Conservation (phyloP, 2,329 filamentous ascomycete species). For the Colletotrichum sp. region DNA sequence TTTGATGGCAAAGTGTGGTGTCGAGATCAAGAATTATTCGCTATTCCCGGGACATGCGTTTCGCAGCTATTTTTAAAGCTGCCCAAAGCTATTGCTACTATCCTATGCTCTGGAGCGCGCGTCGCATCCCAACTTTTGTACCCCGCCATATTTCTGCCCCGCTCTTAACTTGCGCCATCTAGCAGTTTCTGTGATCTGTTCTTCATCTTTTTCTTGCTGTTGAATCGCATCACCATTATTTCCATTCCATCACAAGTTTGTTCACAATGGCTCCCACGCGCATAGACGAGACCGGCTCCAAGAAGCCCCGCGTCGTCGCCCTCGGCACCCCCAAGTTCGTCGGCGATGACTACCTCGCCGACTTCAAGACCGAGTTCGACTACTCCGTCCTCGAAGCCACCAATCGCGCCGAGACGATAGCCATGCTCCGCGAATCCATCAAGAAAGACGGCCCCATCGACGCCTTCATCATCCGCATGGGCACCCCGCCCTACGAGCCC, state of each 20-base stretch:
- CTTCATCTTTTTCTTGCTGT: neutral
- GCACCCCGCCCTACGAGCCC: conserved; percentile 51
- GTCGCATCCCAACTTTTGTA: neutral
- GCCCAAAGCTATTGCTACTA: neutral
- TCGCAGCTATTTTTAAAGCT: neutral
- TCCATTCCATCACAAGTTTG: neutral
- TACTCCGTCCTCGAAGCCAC: conserved; percentile 42
- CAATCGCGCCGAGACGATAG: conserved; percentile 39
- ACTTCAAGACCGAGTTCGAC: conserved; percentile 41
- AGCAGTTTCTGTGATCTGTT: neutral
- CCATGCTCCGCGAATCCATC: conserved; percentile 40
- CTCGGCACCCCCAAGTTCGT: conserved; percentile 44
- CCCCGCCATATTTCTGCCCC: neutral
- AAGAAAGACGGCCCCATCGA: conserved; percentile 44
- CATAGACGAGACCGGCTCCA: neutral
- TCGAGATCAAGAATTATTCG: neutral
- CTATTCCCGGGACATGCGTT: neutral
- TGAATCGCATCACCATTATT: neutral
- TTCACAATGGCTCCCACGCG: neutral
- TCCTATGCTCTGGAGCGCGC: neutral
- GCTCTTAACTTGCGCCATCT: neutral
- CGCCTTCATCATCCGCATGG: conserved; percentile 55
- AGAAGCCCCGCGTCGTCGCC: conserved; percentile 45
- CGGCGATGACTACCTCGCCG: conserved; percentile 42
- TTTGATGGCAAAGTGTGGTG: neutral